These are phyloP conservation scores for Dillenia suffruticosa DNA, from an alignment of 164 flowering plant species.

Conservation along the genomic window DNA sequence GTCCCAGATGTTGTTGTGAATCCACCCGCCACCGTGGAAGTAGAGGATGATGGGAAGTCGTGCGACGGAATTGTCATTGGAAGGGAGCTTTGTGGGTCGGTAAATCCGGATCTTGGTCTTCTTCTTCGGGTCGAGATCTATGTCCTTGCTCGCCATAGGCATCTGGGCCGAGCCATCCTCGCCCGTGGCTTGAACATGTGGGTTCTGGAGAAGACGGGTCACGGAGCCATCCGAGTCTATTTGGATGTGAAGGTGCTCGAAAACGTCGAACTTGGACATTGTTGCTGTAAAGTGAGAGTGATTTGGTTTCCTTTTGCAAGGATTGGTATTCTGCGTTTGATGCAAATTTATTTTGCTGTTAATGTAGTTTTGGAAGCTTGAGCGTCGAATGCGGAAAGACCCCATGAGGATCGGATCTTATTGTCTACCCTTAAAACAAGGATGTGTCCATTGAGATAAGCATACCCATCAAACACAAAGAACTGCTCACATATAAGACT, in stretches of 20 bases:
- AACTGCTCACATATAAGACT: no score
- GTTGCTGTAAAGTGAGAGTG: background rate
- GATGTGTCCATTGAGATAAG: no score
- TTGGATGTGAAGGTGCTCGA: slow-evolving; percentile 25
- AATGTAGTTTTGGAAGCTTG: no score
- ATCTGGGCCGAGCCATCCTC: slow-evolving; percentile 11
- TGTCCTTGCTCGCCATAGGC: slow-evolving; percentile 35
- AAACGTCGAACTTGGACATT: slow-evolving; percentile 47
- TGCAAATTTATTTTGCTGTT: no score
- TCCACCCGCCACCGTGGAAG: slow-evolving; percentile 51
- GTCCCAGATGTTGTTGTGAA: slow-evolving; percentile 18
- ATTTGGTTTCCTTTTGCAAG: no score
- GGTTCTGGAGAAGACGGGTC: slow-evolving; percentile 26
- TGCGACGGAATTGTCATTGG: slow-evolving; percentile 37
- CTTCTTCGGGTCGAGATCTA: slow-evolving; percentile 25
- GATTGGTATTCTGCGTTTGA: no score
- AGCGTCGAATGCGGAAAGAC: no score
- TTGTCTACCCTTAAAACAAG: no score
- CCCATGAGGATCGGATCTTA: no score
- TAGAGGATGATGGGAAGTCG: slow-evolving; percentile 52
- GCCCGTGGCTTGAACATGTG: slow-evolving; percentile 16
- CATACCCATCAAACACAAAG: no score
- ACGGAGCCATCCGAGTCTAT: slow-evolving; percentile 48
- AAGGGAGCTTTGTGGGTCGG: slow-evolving; percentile 41
- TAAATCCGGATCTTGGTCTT: slow-evolving; percentile 40